Conservation (phyloP, 305 asterid species). For the Coffea humblotiana region DNA sequence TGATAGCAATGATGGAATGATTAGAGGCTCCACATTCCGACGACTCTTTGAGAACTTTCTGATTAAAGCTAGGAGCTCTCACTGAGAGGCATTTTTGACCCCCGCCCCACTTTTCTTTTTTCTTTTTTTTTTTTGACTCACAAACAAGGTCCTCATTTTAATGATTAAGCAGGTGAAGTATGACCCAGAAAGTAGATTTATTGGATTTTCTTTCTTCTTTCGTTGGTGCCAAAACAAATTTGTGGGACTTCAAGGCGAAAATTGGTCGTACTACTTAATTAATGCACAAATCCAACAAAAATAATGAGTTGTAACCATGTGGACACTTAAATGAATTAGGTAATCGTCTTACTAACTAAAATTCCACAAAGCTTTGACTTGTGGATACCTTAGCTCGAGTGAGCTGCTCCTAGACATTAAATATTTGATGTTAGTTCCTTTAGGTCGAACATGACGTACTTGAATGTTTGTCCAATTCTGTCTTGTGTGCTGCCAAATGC, state of each 20-base stretch:
- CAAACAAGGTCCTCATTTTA: neutral
- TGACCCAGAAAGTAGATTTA: neutral
- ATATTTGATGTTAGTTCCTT: neutral
- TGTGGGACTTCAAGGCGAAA: neutral
- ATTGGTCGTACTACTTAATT: neutral
- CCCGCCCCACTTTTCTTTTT: no score
- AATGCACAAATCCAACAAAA: neutral
- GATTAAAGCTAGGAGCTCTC: neutral
- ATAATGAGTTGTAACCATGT: neutral
- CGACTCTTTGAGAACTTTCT: neutral
- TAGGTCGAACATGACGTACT: neutral
- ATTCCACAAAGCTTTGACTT: neutral
- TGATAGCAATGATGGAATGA: neutral
- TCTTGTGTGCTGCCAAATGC: neutral
- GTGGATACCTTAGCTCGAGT: constrained; percentile 1
- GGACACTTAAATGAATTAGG: neutral
- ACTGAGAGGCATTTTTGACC: neutral
- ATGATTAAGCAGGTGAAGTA: neutral
- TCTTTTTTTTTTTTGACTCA: neutral
- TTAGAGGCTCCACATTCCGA: neutral
- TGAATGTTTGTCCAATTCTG: neutral
- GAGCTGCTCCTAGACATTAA: neutral
- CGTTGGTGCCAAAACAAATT: neutral
- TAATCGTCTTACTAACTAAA: neutral
- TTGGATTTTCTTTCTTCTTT: neutral